Conservation (phyloP, 495 filamentous ascomycete genomes). For the Penicillium nucicola region DNA sequence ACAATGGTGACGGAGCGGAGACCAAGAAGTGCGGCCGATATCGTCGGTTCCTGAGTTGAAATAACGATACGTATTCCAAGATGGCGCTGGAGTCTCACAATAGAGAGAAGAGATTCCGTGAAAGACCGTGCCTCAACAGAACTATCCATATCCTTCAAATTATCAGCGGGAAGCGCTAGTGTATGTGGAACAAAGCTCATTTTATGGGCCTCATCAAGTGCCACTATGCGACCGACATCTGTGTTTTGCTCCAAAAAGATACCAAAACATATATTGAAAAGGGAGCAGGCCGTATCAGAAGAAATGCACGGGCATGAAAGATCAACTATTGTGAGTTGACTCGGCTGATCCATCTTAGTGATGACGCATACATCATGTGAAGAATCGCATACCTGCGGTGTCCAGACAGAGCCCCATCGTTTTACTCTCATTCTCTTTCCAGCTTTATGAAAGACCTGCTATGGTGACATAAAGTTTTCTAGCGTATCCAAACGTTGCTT, state of each 20-base stretch:
- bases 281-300: constrained; percentile 56
- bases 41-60: constrained; percentile 76
- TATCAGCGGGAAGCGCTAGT: no score
- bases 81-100: constrained; percentile 72
- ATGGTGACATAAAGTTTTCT: constrained; percentile 52
- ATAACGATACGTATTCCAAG: constrained; percentile 63
- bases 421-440: not conserved
- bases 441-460: constrained; percentile 14
- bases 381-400: constrained; percentile 7
- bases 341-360: no score
- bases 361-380: no score
- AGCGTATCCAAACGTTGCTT: constrained; percentile 55
- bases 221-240: constrained; percentile 34
- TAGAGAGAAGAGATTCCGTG: constrained; percentile 60
- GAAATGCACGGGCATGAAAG: constrained; percentile 69
- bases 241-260: constrained; percentile 55
- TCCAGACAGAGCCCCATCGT: constrained; percentile 15
- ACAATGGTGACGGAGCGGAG: constrained; percentile 69
- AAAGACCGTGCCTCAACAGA: constrained; percentile 39
- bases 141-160: constrained; percentile 50
- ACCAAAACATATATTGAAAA: constrained; percentile 65
- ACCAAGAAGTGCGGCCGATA: constrained; percentile 64
- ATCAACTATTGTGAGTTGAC: constrained; percentile 65
- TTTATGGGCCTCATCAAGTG: constrained; percentile 59
- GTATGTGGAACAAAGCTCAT: no score